Evolutionary conservation across 2,329 filamentous ascomycete genomes (phyloP).

Genomic region (Calonectria naviculata): DNA sequence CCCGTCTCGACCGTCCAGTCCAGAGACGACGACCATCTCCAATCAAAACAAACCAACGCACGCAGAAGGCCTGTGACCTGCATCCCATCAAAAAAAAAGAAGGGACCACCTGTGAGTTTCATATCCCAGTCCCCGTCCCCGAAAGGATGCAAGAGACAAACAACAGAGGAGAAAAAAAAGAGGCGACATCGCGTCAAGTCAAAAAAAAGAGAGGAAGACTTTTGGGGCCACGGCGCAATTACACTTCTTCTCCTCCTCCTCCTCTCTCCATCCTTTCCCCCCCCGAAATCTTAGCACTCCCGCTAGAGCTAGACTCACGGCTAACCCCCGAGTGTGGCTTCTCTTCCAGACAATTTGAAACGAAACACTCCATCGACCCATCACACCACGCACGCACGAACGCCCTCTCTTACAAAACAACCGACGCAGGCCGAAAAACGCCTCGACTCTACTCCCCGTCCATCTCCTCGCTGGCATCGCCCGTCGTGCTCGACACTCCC

Average conservation of each 20-base stretch:
- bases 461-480: not conserved
- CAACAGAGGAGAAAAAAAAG: not conserved
- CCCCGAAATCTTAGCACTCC: not conserved
- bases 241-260: not conserved
- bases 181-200: not conserved
- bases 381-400: constrained; percentile 25
- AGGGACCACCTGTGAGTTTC: constrained; percentile 2
- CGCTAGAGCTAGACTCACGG: constrained; percentile 6
- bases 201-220: not conserved
- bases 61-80: not conserved
- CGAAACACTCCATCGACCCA: constrained; percentile 24
- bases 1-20: not conserved
- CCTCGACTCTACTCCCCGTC: not conserved
- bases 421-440: not conserved
- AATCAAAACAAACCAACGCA: not conserved
- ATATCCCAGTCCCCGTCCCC: not conserved
- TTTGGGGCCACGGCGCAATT: not conserved
- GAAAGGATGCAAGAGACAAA: not conserved
- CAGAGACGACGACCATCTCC: not conserved
- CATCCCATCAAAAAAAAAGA: not conserved
- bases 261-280: not conserved
- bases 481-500: not conserved
- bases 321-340: constrained; percentile 14
- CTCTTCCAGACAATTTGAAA: constrained; percentile 22
- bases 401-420: constrained; percentile 5